phyloP scores from a whole-genome alignment of 345 rosid genomes.

The Eucalyptus rudis region DNA sequence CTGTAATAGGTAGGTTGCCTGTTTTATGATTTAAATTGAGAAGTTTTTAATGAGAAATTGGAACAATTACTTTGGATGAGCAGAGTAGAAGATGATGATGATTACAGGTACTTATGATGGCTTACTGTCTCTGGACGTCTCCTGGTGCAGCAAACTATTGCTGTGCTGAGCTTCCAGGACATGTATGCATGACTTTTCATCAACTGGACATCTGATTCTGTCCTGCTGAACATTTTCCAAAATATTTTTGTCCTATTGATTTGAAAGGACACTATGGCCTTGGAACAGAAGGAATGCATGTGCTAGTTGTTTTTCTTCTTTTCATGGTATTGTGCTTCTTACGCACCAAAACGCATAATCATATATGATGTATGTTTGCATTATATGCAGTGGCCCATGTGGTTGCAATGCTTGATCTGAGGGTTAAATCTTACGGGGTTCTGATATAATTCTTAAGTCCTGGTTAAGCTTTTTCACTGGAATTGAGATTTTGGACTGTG shows the following conservation, averaged over 20 bases:
- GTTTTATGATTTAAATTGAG: background rate
- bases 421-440: background rate
- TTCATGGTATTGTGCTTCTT: background rate
- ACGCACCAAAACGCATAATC: background rate
- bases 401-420: background rate
- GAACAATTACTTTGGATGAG: background rate
- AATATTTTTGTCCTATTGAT: background rate
- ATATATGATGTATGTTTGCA: background rate
- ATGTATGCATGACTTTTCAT: conserved; percentile 2
- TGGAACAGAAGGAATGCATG: background rate
- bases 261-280: background rate
- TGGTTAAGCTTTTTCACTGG: background rate
- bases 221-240: background rate
- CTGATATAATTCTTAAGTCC: background rate
- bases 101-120: conserved; percentile 6
- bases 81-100: conserved; percentile 14
- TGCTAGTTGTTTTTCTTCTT: background rate
- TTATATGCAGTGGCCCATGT: background rate
- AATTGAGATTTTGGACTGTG: background rate
- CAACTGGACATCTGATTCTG: conserved; percentile 1
- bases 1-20: background rate
- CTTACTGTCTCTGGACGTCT: background rate
- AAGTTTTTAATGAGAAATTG: background rate
- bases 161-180: conserved; percentile 8
- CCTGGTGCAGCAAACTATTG: background rate